Base-by-base conservation (phyloP, 2,329 filamentous ascomycete species). In the Diaporthe destruens region DNA sequence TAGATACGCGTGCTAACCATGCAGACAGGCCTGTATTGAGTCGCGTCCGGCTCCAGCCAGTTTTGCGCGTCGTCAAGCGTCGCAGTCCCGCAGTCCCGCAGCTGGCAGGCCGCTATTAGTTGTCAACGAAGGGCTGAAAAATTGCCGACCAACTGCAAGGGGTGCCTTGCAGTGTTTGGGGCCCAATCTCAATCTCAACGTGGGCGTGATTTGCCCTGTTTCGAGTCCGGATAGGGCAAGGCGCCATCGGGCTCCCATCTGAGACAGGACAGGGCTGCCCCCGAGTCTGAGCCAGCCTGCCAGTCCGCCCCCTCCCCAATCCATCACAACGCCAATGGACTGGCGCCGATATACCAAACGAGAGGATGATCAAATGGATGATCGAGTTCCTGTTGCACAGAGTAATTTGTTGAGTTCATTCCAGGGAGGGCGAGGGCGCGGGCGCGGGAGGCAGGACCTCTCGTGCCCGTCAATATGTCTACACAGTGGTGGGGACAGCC, bases 171-270 rank as follows among this genome's bases (percentile, higher is more conserved):
- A 61, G 55, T 47, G 47, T 42, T 61, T 49, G 68, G 57, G 68
- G 68, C 68, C 68, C 55, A 70, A 63, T 61, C 29, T 65, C 61
- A 51, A 36, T 66, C 67, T 70, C 67, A 70, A 57, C 44, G 56
- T 70, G 67, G 54, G 32, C 36, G 54, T 56, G 55, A 54, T 51
- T 49, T 51, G 55, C 55, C 56, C 68, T 61, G 55, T 61, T 70
- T 61, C 55, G 55, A 42, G 55, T 54, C 68, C 55, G 51, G 32
- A 53, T 54, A 34, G 47, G 68, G 68, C 25, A 70, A 51, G 42
- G 68, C 68, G 55, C 32, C 68, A 70, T 61, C 51, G 57, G 20
- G 44, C 68, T 34, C 32, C 61, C 55, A 61, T 61, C 68, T 70
- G 68, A 70, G 55, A 70, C 68, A 61, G 25, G 55, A 23, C 55